Evolutionary conservation across 805 yeast genomes (phyloP).

Genomic region (Saturnispora quitensis): DNA sequence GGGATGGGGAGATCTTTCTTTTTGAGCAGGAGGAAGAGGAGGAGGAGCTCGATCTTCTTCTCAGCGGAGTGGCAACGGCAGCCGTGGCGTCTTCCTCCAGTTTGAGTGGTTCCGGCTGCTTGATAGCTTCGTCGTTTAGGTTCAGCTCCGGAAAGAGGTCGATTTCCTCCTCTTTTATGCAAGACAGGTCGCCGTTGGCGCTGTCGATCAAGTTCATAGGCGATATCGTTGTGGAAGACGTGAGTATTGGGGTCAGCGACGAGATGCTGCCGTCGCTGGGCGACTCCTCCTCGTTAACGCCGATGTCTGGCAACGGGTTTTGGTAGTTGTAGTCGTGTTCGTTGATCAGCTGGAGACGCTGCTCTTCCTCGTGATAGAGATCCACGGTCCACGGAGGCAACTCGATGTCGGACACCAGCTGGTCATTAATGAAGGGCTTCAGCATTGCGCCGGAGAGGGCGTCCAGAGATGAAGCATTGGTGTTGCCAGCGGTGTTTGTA

Average conservation of each 20-base stretch:
- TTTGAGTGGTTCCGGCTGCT: not conserved
- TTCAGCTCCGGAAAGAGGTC: not conserved
- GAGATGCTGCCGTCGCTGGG: not conserved
- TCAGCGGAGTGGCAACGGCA: not conserved
- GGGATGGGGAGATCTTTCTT: constrained; percentile 20
- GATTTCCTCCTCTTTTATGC: not conserved
- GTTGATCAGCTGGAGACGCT: not conserved
- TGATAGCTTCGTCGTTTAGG: not conserved
- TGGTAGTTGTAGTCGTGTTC: not conserved
- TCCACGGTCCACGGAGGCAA: constrained; percentile 1
- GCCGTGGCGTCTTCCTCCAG: not conserved
- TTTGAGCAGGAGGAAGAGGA: not conserved
- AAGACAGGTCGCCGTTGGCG: not conserved
- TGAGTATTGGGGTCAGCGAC: not conserved
- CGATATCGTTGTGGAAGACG: not conserved
- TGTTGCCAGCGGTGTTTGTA: not conserved
- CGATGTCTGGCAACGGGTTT: not conserved
- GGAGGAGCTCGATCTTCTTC: not conserved
- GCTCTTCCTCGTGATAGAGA: not conserved
- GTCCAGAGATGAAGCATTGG: not conserved
- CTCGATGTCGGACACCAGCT: not conserved
- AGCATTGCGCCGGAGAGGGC: not conserved
- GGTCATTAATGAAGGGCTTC: not conserved
- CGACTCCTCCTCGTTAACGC: not conserved
- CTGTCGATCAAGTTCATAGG: not conserved